Base-by-base conservation (phyloP, 2,329 filamentous ascomycete genomes). In the Cadophora gregata region DNA sequence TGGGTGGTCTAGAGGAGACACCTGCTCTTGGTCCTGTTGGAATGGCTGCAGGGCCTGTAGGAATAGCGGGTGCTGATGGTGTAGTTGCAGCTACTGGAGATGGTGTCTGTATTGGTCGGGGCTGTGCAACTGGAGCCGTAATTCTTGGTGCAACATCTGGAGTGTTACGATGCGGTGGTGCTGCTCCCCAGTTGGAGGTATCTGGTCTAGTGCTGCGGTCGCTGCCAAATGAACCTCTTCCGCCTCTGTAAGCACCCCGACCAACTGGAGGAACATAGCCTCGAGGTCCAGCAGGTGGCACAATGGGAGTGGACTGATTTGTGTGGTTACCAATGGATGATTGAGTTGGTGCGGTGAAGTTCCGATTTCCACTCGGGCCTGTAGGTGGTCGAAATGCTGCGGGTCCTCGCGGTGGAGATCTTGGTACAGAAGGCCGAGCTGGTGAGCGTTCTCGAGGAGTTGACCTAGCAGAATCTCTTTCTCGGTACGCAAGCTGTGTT, bases 261-360 rank as follows among this genome's bases (percentile, higher is more conserved):
- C 75, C 72, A 58, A 65, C 51, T 38, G 74, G 70, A 6, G 73
- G 64, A 19, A 73, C 69, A 63, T 75, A 77, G 24, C 74, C 76
- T 59, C 77, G 74, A 62, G 77, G 77, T 59, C 77, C 77, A n/a
- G 76, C 71, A 45, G 77, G 77, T 48, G 76, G 76, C 31, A 69
- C 69, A 14, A 67, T 55, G 29, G 70, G 65, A 12, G 63, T 67
- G 25, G 36, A 47, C n/a, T 64, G 53, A 45, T 64, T 51, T 29
- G 62, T 21, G 6, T 33, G 50, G 48, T 24, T 55, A 24, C 59
- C 36, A 29, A 70, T 67, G 36, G 64, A 56, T 29, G 71, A 61
- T 42, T 64, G 47, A 42, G n/a, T 29, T 56, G 75, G 70, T 48
- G 73, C 69, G 31, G 72, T 72, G 27, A 76, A 76, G 50, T 72